Evolutionary conservation across 1,284 basidiomycete genomes (phyloP).

Genomic region (Puccinia novopanici): DNA sequence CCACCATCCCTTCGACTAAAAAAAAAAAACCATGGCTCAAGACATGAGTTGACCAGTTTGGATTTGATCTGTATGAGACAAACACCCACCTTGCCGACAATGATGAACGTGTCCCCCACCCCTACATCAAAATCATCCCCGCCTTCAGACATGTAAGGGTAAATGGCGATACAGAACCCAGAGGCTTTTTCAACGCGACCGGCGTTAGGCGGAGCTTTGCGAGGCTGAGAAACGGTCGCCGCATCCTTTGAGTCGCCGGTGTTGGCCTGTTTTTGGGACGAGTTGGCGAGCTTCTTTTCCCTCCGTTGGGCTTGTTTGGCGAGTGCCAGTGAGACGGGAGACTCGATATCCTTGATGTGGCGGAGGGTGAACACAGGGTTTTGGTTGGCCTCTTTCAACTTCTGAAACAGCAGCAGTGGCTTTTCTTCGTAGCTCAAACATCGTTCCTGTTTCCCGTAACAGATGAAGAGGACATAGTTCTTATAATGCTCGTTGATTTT

Average conservation of each 20-base stretch:
- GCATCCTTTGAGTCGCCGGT: neutral
- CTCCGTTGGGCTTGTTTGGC: slow-evolving; percentile 81
- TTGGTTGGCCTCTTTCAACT: slow-evolving; percentile 93
- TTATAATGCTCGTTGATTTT: slow-evolving; percentile 99
- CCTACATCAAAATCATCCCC: slow-evolving; percentile 92
- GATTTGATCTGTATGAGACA: slow-evolving; percentile 60
- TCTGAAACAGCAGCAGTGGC: slow-evolving; percentile 92
- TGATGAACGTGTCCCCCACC: slow-evolving; percentile 64
- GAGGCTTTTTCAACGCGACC: slow-evolving; percentile 54
- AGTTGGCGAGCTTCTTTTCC: slow-evolving; percentile 53
- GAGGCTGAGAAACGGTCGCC: neutral
- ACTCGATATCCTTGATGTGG: slow-evolving; percentile 96
- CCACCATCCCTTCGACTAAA: slow-evolving; percentile 94
- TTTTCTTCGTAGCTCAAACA: slow-evolving; percentile 98
- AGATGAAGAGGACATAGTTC: slow-evolving; percentile 98
- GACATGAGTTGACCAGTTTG: no score
- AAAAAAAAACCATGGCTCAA: no score
- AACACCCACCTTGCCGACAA: slow-evolving; percentile 59
- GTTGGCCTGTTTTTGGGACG: neutral
- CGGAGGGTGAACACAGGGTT: slow-evolving; percentile 98
- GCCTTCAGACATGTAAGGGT: slow-evolving; percentile 58
- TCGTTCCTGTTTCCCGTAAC: slow-evolving; percentile 85
- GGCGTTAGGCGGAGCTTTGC: slow-evolving; percentile 1
- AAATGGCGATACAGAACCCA: slow-evolving; percentile 63
- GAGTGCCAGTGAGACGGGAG: slow-evolving; percentile 89